Evolutionary conservation across 192 early-diverging fungal genomes (phyloP).

Genomic region (Rhizophagus sp.): DNA sequence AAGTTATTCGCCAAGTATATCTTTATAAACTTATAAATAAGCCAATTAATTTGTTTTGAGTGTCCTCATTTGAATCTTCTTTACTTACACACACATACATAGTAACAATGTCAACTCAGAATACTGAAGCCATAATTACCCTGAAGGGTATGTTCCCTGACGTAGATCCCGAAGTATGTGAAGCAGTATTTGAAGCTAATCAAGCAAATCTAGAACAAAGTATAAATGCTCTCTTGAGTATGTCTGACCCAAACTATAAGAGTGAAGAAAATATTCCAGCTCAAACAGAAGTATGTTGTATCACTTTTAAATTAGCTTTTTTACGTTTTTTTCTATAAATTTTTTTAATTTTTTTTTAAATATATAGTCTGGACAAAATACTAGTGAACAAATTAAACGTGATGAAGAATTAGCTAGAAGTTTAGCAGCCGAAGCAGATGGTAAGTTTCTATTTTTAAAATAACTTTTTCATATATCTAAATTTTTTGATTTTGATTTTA

Average conservation of each 20-base stretch:
- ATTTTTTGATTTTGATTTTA: neutral
- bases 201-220: conserved; percentile 45
- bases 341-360: neutral
- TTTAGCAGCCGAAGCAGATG: conserved; percentile 51
- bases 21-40: no score
- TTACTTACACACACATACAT: no score
- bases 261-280: conserved; percentile 34
- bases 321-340: neutral
- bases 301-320: neutral
- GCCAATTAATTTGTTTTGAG: no score
- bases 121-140: conserved; percentile 36
- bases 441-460: conserved; percentile 32
- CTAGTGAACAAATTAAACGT: conserved; percentile 52
- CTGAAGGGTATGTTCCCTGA: conserved; percentile 56
- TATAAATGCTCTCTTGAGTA: conserved; percentile 52
- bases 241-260: conserved; percentile 59
- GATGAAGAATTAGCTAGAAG: conserved; percentile 58
- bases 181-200: conserved; percentile 53
- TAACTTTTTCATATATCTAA: neutral
- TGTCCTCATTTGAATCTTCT: no score
- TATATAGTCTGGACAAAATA: conserved; percentile 33
- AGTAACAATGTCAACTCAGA: conserved; percentile 23
- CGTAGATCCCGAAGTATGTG: conserved; percentile 52
- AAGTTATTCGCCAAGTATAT: no score
- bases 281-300: conserved; percentile 10